Evolutionary conservation across 495 filamentous ascomycete genomes (phyloP).

Genomic region (Podospora tetraspora): DNA sequence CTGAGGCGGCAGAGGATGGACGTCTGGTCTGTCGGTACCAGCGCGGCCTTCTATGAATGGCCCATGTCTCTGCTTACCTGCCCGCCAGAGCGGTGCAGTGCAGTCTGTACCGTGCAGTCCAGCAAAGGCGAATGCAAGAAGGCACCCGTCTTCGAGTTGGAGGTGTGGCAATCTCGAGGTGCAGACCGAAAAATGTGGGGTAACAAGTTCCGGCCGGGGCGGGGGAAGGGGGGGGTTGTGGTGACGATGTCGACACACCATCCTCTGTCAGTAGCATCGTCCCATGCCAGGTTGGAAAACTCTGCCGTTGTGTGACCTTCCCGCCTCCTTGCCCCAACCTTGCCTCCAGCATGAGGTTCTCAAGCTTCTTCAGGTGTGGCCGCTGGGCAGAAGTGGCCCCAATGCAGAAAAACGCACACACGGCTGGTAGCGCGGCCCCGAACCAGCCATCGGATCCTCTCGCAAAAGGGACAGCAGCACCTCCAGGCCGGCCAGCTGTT

Average conservation of each 20-base stretch:
- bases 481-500: not conserved
- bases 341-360: not conserved
- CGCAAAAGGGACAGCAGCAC: slow-evolving; percentile 7
- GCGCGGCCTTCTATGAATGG: not conserved
- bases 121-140: slow-evolving; percentile 5
- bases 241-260: not conserved
- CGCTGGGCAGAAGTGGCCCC: not conserved
- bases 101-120: slow-evolving; percentile 4
- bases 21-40: slow-evolving; percentile 9
- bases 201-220: slow-evolving; percentile 5
- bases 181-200: slow-evolving; percentile 21
- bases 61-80: not conserved
- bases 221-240: not conserved
- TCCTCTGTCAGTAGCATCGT: not conserved
- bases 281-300: not conserved
- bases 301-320: not conserved
- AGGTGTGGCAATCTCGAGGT: slow-evolving; percentile 21
- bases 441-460: slow-evolving; percentile 14
- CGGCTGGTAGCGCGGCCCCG: slow-evolving; percentile 26
- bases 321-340: not conserved
- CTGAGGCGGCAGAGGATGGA: slow-evolving; percentile 22
- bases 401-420: slow-evolving; percentile 23
- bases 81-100: slow-evolving; percentile 5
- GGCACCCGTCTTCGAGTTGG: slow-evolving; percentile 2
- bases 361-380: slow-evolving; percentile 9